Conservation (phyloP, 306 rosid species). For the Echinosophora koreensis region DNA sequence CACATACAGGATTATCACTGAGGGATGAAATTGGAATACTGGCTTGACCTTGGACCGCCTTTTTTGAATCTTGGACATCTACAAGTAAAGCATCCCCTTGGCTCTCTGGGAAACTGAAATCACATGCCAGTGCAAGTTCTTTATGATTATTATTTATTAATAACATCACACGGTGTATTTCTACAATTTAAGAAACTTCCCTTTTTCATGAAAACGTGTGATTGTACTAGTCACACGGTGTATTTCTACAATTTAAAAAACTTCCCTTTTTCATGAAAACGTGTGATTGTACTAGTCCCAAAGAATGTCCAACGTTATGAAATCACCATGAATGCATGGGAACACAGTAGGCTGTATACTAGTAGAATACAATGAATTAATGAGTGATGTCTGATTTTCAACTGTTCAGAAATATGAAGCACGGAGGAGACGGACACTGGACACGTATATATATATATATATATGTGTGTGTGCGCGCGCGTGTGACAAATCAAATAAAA, state of each 20-base stretch:
- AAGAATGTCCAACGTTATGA: conserved; percentile 13
- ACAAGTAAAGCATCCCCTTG: conserved; percentile 87
- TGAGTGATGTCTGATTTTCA: conserved; percentile 29
- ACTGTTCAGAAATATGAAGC: not conserved
- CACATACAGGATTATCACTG: conserved; percentile 73
- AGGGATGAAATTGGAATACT: conserved; percentile 83
- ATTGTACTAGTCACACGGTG: not conserved
- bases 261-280: conserved; percentile 18
- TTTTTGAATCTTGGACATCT: conserved; percentile 80
- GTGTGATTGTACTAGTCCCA: not conserved
- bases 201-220: conserved; percentile 1
- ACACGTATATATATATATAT: too few relatives aligned
- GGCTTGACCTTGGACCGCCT: conserved; percentile 78
- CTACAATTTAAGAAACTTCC: conserved; percentile 39
- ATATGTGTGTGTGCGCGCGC: too few relatives aligned
- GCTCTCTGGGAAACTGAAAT: conserved; percentile 91
- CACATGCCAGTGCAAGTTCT: conserved; percentile 38
- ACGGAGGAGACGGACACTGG: too few relatives aligned
- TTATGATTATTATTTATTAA: conserved; percentile 7
- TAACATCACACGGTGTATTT: not conserved
- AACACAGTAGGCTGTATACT: not conserved
- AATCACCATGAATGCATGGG: conserved; percentile 6
- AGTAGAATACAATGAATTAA: not conserved
- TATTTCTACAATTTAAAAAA: conserved; percentile 45
- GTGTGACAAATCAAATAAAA: too few relatives aligned